Base-by-base conservation (phyloP, 306 rosid genomes). In the Begonia peltatifolia region DNA sequence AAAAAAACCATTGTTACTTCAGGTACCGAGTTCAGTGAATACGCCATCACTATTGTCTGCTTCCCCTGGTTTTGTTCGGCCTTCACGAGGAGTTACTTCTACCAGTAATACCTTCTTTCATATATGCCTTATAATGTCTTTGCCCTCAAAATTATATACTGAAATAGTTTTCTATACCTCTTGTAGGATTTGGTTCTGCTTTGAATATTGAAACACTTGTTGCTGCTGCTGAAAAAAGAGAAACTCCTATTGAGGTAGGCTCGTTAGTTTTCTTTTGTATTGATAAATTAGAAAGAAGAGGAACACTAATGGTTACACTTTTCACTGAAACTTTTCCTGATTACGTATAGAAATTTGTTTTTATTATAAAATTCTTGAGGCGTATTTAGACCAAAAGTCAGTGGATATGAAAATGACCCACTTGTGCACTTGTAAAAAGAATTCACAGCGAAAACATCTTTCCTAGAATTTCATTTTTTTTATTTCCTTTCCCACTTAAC, bases 171-270 rank as follows among this genome's bases (percentile, higher is more conserved):
- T 14, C 12, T 13, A 44, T 42, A 50, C 67, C 57, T 68, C 51
- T 23, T 56, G 47, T 74, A 92, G 99, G 83, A 73, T 92, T 92
- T 75, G 99, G 99, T 52, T 81, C 99, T 63, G 94, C 96, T 64
- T 75, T 92, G 81, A 92, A 81, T 74, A 92, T 92, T 55, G 99
- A 87, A 64, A 92, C 99, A 9, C 77, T 83, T 58, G 93, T 83
- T 56, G 93, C 94, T 49, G 99, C 99, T 41, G 99, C 99, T 57
- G 96, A 86, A 82, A 92, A 92, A 74, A 77, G 96, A 75, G 96
- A 83, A 44, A 78, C 88, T 74, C 89, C 87, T 10, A 68, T 87
- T 55, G 99, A 92, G 99, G 99, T 92, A 74, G 56, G 47, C 56
- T 55, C 42, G 6, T 2, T 30, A 30, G 38, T 30, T 30, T 5